Evolutionary conservation across 306 rosid genomes (phyloP).

Genomic region (Cicer pinnatifidum): DNA sequence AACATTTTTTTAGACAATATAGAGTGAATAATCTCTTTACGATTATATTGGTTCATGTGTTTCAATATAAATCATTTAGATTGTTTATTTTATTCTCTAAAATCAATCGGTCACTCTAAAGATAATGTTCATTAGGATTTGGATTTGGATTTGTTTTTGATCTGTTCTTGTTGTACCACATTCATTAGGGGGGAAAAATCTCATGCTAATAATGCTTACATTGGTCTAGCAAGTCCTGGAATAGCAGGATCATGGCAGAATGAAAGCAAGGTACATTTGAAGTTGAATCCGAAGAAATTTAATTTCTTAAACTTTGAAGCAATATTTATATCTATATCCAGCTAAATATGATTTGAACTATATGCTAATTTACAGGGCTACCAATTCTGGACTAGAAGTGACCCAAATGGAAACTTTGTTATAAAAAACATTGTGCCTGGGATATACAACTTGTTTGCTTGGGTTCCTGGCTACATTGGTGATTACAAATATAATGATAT

Average conservation of each 20-base stretch:
- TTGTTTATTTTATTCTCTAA: not conserved
- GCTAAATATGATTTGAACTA: constrained; percentile 4
- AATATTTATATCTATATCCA: not conserved
- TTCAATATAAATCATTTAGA: not conserved
- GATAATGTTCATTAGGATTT: too few species aligned
- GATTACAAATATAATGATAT: constrained; percentile 57
- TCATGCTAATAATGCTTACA: constrained; percentile 53
- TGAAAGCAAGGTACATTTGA: constrained; percentile 67
- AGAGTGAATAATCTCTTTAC: not conserved
- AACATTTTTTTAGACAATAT: not conserved
- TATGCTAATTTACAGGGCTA: constrained; percentile 60
- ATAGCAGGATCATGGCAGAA: constrained; percentile 75
- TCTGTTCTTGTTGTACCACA: constrained; percentile 30
- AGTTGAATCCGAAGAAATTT: not conserved
- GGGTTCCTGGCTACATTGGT: constrained; percentile 83
- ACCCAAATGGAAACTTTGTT: constrained; percentile 54
- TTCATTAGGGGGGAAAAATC: not conserved
- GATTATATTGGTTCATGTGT: not conserved
- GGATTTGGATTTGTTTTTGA: too few species aligned
- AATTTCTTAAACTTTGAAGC: constrained; percentile 26
- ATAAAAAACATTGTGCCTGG: constrained; percentile 68
- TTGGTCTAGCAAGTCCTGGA: constrained; percentile 80
- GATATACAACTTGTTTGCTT: constrained; percentile 67
- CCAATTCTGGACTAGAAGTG: constrained; percentile 80
- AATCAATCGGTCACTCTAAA: too few species aligned